Base-by-base conservation (phyloP, 148 eudicot species). In the Oxyria digyna region DNA sequence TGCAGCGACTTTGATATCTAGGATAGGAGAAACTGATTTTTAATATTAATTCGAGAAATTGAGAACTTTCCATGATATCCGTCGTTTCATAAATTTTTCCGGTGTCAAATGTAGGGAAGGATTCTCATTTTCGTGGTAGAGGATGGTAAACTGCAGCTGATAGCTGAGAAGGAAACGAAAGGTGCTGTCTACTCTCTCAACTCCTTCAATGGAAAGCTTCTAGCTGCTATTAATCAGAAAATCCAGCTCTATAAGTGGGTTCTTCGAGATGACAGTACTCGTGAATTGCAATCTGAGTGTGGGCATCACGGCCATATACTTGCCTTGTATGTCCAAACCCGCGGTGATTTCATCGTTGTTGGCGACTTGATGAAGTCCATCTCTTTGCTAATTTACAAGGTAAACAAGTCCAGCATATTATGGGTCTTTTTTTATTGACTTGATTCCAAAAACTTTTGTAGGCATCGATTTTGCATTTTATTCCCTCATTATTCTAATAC, bases 261-360 rank as follows among this genome's bases (percentile, higher is more conserved):
- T 92, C 97, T 85, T 67, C 92, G 96, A 29, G 98, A 89, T 69
- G 98, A 90, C 68, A 92, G 98, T 43, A 85, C 86, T 48, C 98
- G 81, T 38, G 96, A 93, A 70, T 78, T 93, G 77, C 98, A 89
- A 73, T 85, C 96, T 55, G 98, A 93, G 73, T 93, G 98, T 74
- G 98, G 96, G 49, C 98, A 93, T 69, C 98, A 93, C 73, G 98
- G 98, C 12, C 98, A 93, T 79, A 90, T 89, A 74, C 96, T 93
- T 74, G 98, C 98, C 43, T 79, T 93, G 72, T 90, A 87, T 80
- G 98, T 93, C 42, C 98, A 90, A 78, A 93, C 97, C 48, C 87
- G 96, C 71, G 98, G 98, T 14, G 98, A 93, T 78, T 93, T 93
- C 75, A 93, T 93, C 71, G 90, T 93, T 68, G 96, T 93, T 14